Evolutionary conservation across 257 asterid genomes (phyloP).

Genomic region (Voacanga thouarsii): DNA sequence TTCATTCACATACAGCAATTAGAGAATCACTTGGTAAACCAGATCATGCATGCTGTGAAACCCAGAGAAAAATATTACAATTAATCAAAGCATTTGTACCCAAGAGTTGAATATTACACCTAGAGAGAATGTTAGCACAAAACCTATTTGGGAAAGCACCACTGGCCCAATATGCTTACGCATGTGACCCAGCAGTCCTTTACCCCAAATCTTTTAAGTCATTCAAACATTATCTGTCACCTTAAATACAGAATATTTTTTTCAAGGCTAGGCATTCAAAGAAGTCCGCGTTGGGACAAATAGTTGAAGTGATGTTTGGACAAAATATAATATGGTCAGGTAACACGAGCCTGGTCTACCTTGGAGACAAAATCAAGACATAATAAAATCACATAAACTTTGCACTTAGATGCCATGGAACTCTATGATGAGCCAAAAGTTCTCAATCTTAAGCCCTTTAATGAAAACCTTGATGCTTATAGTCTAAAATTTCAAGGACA

Average conservation of each 20-base stretch:
- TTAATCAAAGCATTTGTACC: neutral
- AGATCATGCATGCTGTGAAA: neutral
- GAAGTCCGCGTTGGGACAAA: no score
- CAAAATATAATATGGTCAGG: no score
- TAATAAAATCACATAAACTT: no score
- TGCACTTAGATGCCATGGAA: no score
- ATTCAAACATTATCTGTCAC: neutral
- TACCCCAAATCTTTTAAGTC: neutral
- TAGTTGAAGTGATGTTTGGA: no score
- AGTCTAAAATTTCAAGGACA: no score
- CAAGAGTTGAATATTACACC: neutral
- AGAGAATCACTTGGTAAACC: constrained; percentile 7
- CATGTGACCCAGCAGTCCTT: neutral
- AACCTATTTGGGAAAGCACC: neutral
- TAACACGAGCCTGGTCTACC: no score
- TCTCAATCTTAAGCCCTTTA: no score
- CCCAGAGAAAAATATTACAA: neutral
- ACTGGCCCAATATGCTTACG: neutral
- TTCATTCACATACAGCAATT: constrained; percentile 15
- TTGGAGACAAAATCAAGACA: no score
- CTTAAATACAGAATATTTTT: neutral
- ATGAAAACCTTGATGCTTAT: no score
- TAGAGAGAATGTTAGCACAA: neutral
- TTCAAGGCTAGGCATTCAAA: neutral
- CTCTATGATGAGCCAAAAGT: no score